Evolutionary conservation across 2,329 filamentous ascomycete genomes (phyloP).

Genomic region (Cladosporium sp.): DNA sequence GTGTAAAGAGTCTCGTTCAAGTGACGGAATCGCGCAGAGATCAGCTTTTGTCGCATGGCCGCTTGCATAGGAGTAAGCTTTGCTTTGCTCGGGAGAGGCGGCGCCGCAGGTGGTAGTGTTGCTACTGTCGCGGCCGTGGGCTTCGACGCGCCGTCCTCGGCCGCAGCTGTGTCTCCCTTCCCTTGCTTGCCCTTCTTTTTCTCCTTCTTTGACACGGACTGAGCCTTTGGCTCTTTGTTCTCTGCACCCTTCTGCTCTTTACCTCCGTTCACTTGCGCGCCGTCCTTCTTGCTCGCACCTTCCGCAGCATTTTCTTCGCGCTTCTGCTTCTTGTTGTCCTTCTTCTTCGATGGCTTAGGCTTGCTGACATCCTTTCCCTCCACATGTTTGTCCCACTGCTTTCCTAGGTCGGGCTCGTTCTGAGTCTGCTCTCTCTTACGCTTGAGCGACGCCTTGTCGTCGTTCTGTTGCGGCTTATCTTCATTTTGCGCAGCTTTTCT

Average conservation of each 20-base stretch:
- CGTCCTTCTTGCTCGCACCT: conserved; percentile 11
- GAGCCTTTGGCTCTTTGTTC: conserved; percentile 15
- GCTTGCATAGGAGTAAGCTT: conserved; percentile 89
- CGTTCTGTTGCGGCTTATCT: conserved; percentile 13
- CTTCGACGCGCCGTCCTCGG: conserved; percentile 4
- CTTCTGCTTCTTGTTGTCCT: conserved; percentile 25
- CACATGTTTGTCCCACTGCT: conserved; percentile 73
- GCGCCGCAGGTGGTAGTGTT: conserved; percentile 23
- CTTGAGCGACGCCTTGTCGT: conserved; percentile 14
- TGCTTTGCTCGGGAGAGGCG: conserved; percentile 31
- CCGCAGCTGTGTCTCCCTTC: conserved; percentile 4
- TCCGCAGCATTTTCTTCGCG: conserved; percentile 20
- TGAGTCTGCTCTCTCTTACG: conserved; percentile 39
- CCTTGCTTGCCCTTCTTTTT: conserved; percentile 14
- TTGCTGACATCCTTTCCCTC: conserved; percentile 52
- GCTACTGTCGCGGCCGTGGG: not conserved
- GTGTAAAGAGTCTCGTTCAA: conserved; percentile 97
- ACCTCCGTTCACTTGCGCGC: not conserved
- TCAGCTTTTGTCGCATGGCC: conserved; percentile 89
- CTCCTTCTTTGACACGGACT: conserved; percentile 7
- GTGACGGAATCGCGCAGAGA: conserved; percentile 92
- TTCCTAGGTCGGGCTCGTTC: conserved; percentile 64
- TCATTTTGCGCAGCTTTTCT: conserved; percentile 51
- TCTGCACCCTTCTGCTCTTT: conserved; percentile 21
- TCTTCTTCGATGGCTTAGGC: conserved; percentile 30